Conservation (phyloP, 352 stramenopile genomes). For the Phytophthora agathidicida region DNA sequence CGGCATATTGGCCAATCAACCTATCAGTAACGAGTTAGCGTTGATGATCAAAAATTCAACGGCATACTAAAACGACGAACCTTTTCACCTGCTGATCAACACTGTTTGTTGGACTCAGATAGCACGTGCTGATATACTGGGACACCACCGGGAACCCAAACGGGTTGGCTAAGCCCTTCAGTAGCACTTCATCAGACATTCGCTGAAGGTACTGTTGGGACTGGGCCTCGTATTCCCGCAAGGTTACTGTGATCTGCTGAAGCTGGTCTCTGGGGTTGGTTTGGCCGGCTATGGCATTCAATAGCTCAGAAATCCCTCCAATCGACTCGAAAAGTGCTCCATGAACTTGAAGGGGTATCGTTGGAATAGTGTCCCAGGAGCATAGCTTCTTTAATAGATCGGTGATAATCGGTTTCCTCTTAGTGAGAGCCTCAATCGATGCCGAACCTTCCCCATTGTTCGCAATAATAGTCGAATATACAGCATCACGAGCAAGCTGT, state of each 20-base stretch:
- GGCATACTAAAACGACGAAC: slow-evolving; percentile 24
- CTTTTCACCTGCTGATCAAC: slow-evolving; percentile 77
- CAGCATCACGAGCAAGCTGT: slow-evolving; percentile 68
- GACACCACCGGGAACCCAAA: slow-evolving; percentile 82
- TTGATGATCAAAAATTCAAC: background rate
- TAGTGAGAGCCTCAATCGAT: slow-evolving; percentile 43
- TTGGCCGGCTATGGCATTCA: slow-evolving; percentile 57
- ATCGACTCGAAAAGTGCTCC: slow-evolving; percentile 84
- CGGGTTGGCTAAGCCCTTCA: slow-evolving; percentile 76
- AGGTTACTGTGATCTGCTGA: slow-evolving; percentile 37
- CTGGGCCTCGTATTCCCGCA: slow-evolving; percentile 58
- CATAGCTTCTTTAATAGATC: slow-evolving; percentile 69
- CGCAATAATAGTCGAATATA: slow-evolving; percentile 53
- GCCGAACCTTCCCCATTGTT: slow-evolving; percentile 18
- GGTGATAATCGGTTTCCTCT: slow-evolving; percentile 63
- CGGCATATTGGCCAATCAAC: slow-evolving; percentile 58
- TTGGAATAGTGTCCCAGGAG: slow-evolving; percentile 57
- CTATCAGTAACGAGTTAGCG: slow-evolving; percentile 29
- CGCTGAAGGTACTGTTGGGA: slow-evolving; percentile 63
- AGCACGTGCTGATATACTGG: slow-evolving; percentile 76
- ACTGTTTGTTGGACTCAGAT: slow-evolving; percentile 64
- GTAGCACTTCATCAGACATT: slow-evolving; percentile 75
- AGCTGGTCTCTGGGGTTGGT: slow-evolving; percentile 26
- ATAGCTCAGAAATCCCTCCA: slow-evolving; percentile 71
- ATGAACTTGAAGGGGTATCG: slow-evolving; percentile 82